Percentiles rank a stretch among this genome's conserved stretches.
These are phyloP conservation scores for Paraphoma sp. DNA, from an alignment of 2,329 filamentous ascomycete genomes.

Conservation along the genomic window DNA sequence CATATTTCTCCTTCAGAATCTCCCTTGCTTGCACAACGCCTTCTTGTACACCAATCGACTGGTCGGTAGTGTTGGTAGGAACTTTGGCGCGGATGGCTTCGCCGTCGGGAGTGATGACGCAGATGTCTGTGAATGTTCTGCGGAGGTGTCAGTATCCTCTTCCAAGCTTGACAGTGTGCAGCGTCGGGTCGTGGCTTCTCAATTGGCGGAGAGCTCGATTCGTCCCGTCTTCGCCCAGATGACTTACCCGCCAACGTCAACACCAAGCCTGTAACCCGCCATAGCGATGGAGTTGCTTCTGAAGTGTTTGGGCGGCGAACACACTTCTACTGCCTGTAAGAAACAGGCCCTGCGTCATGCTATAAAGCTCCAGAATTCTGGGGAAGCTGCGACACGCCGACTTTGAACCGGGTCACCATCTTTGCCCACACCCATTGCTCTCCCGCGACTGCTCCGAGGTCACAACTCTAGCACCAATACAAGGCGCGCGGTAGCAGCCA, in stretches of 20 bases:
- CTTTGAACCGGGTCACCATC: conserved; percentile 4
- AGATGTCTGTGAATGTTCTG: conserved; percentile 58
- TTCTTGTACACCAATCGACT: conserved; percentile 56
- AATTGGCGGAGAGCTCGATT: background rate
- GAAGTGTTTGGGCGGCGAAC: background rate
- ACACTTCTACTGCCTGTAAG: background rate
- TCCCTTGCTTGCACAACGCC: conserved; percentile 53
- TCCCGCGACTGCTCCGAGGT: background rate
- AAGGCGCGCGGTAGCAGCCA: conserved; percentile 4
- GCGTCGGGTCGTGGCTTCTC: background rate
- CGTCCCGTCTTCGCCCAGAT: background rate
- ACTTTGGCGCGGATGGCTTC: conserved; percentile 55
- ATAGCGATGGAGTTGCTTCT: conserved; percentile 1
- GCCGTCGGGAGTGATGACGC: conserved; percentile 54
- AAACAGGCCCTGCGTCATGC: conserved; percentile 11
- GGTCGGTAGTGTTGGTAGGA: conserved; percentile 54
- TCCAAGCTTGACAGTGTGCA: background rate
- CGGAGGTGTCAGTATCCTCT: conserved; percentile 12
- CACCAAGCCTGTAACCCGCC: conserved; percentile 39
- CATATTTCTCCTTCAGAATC: conserved; percentile 47
- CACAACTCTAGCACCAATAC: background rate
- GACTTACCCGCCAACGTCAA: conserved; percentile 45
- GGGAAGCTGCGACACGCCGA: conserved; percentile 7
- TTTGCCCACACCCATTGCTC: background rate
- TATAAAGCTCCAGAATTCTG: conserved; percentile 11